Evolutionary conservation across 2,329 filamentous ascomycete species (phyloP).

Genomic region (Penicillium sp.): DNA sequence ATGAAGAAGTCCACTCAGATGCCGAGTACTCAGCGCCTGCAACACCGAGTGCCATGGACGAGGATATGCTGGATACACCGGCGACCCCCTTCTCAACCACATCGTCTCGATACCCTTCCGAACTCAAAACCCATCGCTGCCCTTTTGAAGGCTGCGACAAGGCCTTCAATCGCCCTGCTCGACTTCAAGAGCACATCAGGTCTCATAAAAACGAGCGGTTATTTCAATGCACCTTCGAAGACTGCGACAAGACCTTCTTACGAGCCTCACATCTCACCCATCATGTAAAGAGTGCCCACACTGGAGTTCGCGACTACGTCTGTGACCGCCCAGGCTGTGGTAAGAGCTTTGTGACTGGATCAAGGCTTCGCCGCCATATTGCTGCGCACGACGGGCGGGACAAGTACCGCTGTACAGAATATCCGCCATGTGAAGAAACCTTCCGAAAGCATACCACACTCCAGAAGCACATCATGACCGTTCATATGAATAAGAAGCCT

Average conservation of each 20-base stretch:
- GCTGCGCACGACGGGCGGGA: constrained; percentile 76
- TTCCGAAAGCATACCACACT: constrained; percentile 88
- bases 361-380: constrained; percentile 71
- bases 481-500: constrained; percentile 69
- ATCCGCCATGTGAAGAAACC: constrained; percentile 67
- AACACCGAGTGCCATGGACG: constrained; percentile 28
- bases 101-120: constrained; percentile 56
- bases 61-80: constrained; percentile 46
- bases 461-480: constrained; percentile 74
- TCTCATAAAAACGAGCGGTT: constrained; percentile 84
- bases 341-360: constrained; percentile 78
- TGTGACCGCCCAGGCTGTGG: constrained; percentile 72
- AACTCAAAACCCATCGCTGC: constrained; percentile 74
- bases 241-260: constrained; percentile 79
- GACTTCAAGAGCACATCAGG: constrained; percentile 74
- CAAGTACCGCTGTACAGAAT: constrained; percentile 69
- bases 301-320: constrained; percentile 64
- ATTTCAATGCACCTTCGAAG: constrained; percentile 67
- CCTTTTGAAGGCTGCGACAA: constrained; percentile 72
- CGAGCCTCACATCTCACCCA: constrained; percentile 83
- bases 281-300: constrained; percentile 81
- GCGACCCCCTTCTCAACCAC: constrained; percentile 53
- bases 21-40: constrained; percentile 31
- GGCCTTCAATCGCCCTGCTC: constrained; percentile 81
- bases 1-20: constrained; percentile 36